These are phyloP conservation scores for Thymus mandschuricus DNA, from an alignment of 257 asterid species.

Conservation along the genomic window DNA sequence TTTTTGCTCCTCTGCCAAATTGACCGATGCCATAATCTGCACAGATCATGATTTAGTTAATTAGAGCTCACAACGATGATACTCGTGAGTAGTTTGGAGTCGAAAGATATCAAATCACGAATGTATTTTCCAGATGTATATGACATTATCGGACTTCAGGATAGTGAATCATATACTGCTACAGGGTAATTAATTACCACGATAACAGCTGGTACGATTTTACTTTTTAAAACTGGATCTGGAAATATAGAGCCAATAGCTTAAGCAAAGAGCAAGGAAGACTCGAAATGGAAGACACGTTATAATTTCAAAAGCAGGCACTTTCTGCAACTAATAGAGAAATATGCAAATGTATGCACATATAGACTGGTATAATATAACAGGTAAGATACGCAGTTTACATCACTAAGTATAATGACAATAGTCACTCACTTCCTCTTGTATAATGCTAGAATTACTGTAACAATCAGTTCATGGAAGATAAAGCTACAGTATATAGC, in stretches of 20 bases:
- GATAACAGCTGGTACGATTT: slow-evolving; percentile 14
- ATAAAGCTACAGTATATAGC: not conserved
- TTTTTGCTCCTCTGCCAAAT: slow-evolving; percentile 71
- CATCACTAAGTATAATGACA: slow-evolving; percentile 14
- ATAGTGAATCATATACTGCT: not conserved
- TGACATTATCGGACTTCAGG: not conserved
- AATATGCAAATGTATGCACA: not conserved
- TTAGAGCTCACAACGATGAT: slow-evolving; percentile 13
- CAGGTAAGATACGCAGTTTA: slow-evolving; percentile 20
- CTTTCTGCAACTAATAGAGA: not conserved
- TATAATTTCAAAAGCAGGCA: not conserved
- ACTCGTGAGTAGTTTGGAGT: not conserved
- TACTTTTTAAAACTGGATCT: not conserved
- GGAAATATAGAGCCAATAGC: not conserved
- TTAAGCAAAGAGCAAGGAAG: not conserved
- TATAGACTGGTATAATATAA: not conserved
- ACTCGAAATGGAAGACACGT: not conserved
- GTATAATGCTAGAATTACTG: not conserved
- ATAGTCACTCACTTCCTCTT: not conserved
- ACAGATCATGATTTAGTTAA: slow-evolving; percentile 13
- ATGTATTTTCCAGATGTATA: not conserved
- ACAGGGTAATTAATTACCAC: not conserved
- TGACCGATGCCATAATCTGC: slow-evolving; percentile 75
- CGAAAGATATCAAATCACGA: not conserved
- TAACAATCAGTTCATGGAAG: not conserved